Evolutionary conservation across 257 asterid species (phyloP).

Genomic region (Solanum paucissectum): DNA sequence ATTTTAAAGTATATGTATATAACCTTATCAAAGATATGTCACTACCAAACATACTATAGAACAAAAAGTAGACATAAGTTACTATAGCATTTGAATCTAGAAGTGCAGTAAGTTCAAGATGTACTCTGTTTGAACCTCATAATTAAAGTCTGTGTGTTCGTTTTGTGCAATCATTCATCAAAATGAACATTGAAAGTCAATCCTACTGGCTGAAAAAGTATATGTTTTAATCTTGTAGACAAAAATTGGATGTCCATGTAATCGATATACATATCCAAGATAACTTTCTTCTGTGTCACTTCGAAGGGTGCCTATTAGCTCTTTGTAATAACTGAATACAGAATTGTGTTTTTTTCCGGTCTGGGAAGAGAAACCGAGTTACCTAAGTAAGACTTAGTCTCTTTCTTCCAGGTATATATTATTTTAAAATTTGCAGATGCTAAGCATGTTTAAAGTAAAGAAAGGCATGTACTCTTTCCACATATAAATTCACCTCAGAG

Average conservation of each 20-base stretch:
- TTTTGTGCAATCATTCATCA: background rate
- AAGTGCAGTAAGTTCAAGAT: background rate
- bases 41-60: background rate
- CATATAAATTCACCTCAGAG: slow-evolving; percentile 57
- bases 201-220: background rate
- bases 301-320: background rate
- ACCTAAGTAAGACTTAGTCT: background rate
- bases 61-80: background rate
- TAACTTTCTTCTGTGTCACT: background rate
- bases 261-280: background rate
- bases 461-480: background rate
- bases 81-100: background rate
- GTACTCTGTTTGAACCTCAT: background rate
- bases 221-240: background rate
- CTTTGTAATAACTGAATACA: background rate
- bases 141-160: background rate
- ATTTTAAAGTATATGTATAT: background rate
- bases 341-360: background rate
- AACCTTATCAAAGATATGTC: background rate
- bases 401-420: background rate
- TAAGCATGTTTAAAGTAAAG: background rate
- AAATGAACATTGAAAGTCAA: background rate
- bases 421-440: background rate
- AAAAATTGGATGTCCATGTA: background rate
- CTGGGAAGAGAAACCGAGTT: background rate